phyloP scores from a whole-genome alignment of 1,139 yeast genomes.

The Protomyces inouyei region DNA sequence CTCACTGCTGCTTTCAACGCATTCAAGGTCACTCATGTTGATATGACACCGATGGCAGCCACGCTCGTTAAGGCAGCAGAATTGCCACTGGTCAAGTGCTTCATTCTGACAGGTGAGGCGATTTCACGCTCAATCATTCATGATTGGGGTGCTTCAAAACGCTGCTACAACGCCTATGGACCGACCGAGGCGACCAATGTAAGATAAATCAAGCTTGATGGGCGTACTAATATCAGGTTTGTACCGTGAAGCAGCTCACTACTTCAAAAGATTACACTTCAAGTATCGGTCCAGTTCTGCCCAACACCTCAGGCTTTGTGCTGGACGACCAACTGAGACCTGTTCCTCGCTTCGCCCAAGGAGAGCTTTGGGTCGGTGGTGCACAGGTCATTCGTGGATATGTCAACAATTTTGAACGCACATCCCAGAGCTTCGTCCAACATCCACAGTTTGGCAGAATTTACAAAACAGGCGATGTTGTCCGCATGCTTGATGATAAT shows the following conservation, averaged over 20 bases:
- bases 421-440: constrained; percentile 29
- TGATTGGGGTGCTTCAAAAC: constrained; percentile 28
- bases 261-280: constrained; percentile 5
- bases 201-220: neutral
- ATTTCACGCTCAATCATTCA: constrained; percentile 20
- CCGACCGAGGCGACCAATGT: constrained; percentile 33
- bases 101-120: constrained; percentile 31
- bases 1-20: constrained; percentile 23
- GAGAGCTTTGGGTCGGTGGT: constrained; percentile 35
- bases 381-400: constrained; percentile 34
- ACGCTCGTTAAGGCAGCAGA: constrained; percentile 25
- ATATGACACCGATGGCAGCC: constrained; percentile 32
- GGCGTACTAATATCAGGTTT: neutral
- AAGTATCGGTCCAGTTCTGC: constrained; percentile 31
- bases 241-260: constrained; percentile 2
- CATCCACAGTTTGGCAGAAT: constrained; percentile 29
- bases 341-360: constrained; percentile 33
- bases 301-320: constrained; percentile 31
- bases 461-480: constrained; percentile 35
- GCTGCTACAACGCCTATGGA: constrained; percentile 32
- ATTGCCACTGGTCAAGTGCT: constrained; percentile 25
- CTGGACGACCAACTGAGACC: constrained; percentile 25
- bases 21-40: constrained; percentile 31
- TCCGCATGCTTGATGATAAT: constrained; percentile 32
- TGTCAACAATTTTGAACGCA: constrained; percentile 31